Conservation (phyloP, 2,329 filamentous ascomycete species). For the Hymenoscyphus repandus region DNA sequence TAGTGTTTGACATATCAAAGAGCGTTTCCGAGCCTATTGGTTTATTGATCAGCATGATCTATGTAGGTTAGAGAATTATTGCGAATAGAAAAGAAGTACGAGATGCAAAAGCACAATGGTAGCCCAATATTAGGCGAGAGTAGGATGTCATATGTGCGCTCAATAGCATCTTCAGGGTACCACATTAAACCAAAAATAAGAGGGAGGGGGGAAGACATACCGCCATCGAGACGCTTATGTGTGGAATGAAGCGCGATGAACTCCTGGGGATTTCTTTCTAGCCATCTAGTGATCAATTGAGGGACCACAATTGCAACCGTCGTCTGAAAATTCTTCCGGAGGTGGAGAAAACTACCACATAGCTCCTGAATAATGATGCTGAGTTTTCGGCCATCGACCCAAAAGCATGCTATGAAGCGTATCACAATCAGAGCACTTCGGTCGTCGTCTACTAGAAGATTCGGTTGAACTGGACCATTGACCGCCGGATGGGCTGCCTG, state of each 20-base stretch:
- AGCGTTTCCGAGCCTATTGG: conserved; percentile 49
- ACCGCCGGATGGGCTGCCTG: conserved; percentile 25
- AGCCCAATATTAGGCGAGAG: no score
- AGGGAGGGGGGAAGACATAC: conserved; percentile 20
- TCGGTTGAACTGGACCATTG: conserved; percentile 21
- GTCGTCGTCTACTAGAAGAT: conserved; percentile 26
- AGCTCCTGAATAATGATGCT: conserved; percentile 59
- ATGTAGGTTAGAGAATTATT: no score
- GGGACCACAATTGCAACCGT: conserved; percentile 58
- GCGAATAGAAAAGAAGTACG: no score
- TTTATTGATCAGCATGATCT: background rate
- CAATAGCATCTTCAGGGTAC: background rate
- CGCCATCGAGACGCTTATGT: conserved; percentile 58
- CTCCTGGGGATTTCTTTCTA: conserved; percentile 59
- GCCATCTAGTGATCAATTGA: conserved; percentile 58
- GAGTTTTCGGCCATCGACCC: conserved; percentile 59
- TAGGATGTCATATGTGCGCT: no score
- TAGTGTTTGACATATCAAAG: conserved; percentile 63
- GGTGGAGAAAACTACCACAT: conserved; percentile 61
- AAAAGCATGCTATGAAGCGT: conserved; percentile 56
- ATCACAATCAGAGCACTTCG: conserved; percentile 46
- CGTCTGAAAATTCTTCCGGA: conserved; percentile 59
- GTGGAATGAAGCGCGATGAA: conserved; percentile 58
- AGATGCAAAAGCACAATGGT: no score
- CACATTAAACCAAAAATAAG: background rate